These are phyloP conservation scores for Candida yuanshanica DNA, from an alignment of 805 yeast species.

Conservation along the genomic window DNA sequence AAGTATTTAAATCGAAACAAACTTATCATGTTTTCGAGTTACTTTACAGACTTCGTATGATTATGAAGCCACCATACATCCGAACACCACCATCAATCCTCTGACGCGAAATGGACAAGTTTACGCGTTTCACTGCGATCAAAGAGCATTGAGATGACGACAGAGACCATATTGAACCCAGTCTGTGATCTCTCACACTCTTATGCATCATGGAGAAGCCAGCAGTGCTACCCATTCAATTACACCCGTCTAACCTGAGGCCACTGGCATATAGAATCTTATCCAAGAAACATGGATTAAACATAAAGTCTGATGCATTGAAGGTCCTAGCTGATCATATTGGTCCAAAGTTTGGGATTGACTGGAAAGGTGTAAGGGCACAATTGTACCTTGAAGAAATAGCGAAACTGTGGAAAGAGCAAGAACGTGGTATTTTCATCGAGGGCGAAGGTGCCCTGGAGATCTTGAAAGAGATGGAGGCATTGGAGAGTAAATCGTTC, in stretches of 20 bases:
- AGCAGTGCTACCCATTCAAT: slow-evolving; percentile 62
- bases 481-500: slow-evolving; percentile 16
- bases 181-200: background rate
- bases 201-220: slow-evolving; percentile 21
- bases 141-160: too few species aligned
- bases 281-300: slow-evolving; percentile 89
- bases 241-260: slow-evolving; percentile 77
- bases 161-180: too few species aligned
- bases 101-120: background rate
- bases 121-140: too few species aligned
- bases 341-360: slow-evolving; percentile 73
- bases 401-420: slow-evolving; percentile 81
- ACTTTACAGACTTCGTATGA: too few species aligned
- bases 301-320: slow-evolving; percentile 82
- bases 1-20: too few species aligned
- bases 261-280: slow-evolving; percentile 88
- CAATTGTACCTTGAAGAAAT: slow-evolving; percentile 68
- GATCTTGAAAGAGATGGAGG: slow-evolving; percentile 54
- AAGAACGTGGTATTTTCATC: slow-evolving; percentile 79
- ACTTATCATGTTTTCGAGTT: too few species aligned
- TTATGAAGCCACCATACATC: too few species aligned
- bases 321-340: slow-evolving; percentile 65
- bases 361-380: slow-evolving; percentile 71
- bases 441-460: slow-evolving; percentile 66
- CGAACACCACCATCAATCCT: background rate